Conservation (phyloP, 2,329 filamentous ascomycete genomes). For the Lithohypha guttulata region DNA sequence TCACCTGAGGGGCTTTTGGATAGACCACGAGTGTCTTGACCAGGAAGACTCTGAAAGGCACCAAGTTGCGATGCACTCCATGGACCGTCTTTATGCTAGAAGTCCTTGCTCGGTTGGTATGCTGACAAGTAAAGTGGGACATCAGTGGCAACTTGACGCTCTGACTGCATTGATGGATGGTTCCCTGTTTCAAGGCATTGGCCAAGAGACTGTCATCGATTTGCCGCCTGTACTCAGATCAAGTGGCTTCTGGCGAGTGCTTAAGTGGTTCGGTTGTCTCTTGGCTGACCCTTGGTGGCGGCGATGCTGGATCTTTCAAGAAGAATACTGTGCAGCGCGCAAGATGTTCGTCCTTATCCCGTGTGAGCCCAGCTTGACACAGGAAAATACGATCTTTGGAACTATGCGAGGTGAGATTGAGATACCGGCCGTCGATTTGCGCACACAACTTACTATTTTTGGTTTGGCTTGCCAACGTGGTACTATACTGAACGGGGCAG, state of each 20-base stretch:
- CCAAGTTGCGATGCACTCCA: slow-evolving; percentile 6
- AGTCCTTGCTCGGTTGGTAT: slow-evolving; percentile 4
- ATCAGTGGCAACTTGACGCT: slow-evolving; percentile 1
- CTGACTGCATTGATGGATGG: slow-evolving; percentile 3
- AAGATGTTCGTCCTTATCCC: neutral
- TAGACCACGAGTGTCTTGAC: slow-evolving; percentile 8
- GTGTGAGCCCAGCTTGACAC: neutral
- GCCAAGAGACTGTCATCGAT: neutral
- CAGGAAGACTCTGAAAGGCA: slow-evolving; percentile 4
- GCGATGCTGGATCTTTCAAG: slow-evolving; percentile 7
- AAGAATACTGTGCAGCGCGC: slow-evolving; percentile 4
- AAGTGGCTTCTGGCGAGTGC: neutral
- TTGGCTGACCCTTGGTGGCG: slow-evolving; percentile 6
- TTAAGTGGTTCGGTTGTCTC: neutral
- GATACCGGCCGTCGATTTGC: slow-evolving; percentile 1
- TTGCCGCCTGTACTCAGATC: neutral
- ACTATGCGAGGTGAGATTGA: neutral
- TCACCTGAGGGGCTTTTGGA: slow-evolving; percentile 6
- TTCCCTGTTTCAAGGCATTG: neutral
- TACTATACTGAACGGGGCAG: neutral
- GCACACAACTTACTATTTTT: neutral
- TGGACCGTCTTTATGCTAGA: slow-evolving; percentile 3
- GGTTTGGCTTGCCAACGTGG: slow-evolving; percentile 3
- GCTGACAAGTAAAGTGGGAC: slow-evolving; percentile 2
- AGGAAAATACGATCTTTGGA: slow-evolving; percentile 1